Evolutionary conservation across 306 rosid species (phyloP).

Genomic region (Fragaria vesca): DNA sequence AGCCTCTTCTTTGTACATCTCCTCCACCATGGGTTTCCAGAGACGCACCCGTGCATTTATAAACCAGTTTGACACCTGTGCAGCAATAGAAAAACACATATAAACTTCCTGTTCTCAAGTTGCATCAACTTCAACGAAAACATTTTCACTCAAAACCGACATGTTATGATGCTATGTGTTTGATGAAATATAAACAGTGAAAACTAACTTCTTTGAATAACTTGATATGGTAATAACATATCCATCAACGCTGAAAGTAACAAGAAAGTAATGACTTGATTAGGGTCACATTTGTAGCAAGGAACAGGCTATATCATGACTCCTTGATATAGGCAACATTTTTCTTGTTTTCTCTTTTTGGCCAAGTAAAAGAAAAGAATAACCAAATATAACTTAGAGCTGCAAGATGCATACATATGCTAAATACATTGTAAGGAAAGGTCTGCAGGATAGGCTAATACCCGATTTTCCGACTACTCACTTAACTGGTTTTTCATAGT

Average conservation of each 20-base stretch:
- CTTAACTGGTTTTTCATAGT: not conserved
- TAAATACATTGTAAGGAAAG: not conserved
- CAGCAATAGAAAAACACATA: not conserved
- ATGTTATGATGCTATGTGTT: not conserved
- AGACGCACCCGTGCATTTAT: conserved; percentile 86
- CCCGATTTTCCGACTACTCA: not conserved
- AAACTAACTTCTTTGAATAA: not conserved
- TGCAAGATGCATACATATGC: not conserved
- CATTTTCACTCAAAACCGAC: not conserved
- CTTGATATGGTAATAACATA: not conserved
- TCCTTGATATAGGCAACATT: not conserved
- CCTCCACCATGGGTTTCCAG: conserved; percentile 93
- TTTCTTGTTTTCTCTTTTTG: not conserved
- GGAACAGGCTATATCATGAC: not conserved
- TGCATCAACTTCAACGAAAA: not conserved
- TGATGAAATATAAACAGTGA: not conserved
- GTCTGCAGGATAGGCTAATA: not conserved
- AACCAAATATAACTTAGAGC: not conserved
- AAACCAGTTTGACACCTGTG: conserved; percentile 86
- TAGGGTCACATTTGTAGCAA: not conserved
- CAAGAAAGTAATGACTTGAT: not conserved
- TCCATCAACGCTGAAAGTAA: not conserved
- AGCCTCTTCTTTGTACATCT: conserved; percentile 80
- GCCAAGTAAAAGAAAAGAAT: not conserved
- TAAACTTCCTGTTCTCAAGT: not conserved